These are phyloP conservation scores for Discostella stelligera DNA, from an alignment of 352 stramenopile species.

Conservation along the genomic window DNA sequence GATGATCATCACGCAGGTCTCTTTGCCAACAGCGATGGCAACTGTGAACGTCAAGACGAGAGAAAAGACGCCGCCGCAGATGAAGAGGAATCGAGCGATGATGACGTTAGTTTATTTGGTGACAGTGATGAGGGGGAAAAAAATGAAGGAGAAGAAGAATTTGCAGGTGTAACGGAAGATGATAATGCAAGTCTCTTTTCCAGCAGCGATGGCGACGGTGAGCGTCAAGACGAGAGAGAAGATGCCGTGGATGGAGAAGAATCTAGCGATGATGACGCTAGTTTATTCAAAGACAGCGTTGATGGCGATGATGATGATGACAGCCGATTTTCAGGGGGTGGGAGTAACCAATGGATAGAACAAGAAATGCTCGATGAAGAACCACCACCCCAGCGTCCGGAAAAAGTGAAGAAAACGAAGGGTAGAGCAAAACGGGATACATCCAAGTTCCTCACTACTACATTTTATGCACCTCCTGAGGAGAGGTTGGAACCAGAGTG, in stretches of 20 bases:
- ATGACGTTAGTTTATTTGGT: neutral
- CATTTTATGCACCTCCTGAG: slow-evolving; percentile 4
- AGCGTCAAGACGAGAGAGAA: neutral
- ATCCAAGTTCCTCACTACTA: neutral
- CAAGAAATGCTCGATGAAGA: neutral
- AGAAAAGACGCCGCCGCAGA: neutral
- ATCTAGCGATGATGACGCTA: neutral
- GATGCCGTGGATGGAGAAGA: neutral
- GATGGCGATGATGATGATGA: neutral
- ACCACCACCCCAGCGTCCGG: neutral
- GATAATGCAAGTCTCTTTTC: neutral
- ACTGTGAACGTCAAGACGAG: neutral
- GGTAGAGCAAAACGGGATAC: neutral
- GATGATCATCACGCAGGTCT: neutral
- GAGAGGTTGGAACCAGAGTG: neutral
- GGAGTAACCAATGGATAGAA: neutral
- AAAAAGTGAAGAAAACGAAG: slow-evolving; percentile 1
- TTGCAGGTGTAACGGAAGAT: neutral
- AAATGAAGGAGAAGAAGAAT: neutral
- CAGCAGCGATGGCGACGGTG: neutral
- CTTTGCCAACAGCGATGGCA: neutral
- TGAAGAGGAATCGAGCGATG: neutral
- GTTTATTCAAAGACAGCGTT: neutral
- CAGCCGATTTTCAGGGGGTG: slow-evolving; percentile 8
- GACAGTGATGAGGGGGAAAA: neutral